phyloP scores from a whole-genome alignment of 768 basidiomycete species.

The Astraeus odoratus region DNA sequence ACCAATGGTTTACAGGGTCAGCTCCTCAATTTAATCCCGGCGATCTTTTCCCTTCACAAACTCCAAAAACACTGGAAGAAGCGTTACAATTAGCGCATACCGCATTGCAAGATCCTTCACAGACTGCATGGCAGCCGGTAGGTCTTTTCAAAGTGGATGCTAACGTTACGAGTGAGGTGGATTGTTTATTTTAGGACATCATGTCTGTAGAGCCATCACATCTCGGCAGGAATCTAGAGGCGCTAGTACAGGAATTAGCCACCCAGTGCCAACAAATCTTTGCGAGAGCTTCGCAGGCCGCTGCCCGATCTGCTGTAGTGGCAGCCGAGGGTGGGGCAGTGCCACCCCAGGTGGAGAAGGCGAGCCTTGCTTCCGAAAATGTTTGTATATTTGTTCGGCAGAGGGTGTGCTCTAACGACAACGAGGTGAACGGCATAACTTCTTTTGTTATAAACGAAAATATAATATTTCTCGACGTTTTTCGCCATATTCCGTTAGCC shows the following conservation, averaged over 20 bases:
- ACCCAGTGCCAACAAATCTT: conserved; percentile 56
- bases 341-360: conserved; percentile 25
- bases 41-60: conserved; percentile 22
- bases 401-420: conserved; percentile 39
- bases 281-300: conserved; percentile 52
- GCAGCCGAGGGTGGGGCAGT: conserved; percentile 24
- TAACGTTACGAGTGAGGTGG: conserved; percentile 20
- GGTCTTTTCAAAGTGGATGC: conserved; percentile 28
- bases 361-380: conserved; percentile 26
- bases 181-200: conserved; percentile 36
- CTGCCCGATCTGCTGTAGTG: conserved; percentile 52
- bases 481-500: conserved; percentile 31
- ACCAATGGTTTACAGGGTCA: conserved; percentile 74
- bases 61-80: conserved; percentile 22
- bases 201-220: conserved; percentile 44
- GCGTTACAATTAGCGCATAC: conserved; percentile 43
- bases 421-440: conserved; percentile 40
- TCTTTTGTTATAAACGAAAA: conserved; percentile 10
- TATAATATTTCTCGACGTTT: conserved; percentile 12
- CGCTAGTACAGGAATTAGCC: conserved; percentile 56
- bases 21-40: conserved; percentile 27
- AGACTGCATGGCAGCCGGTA: conserved; percentile 48
- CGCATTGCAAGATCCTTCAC: conserved; percentile 40
- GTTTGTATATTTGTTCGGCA: conserved; percentile 42
- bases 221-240: conserved; percentile 64